phyloP scores from a whole-genome alignment of 352 stramenopile species.

The Phytophthora fragariae region DNA sequence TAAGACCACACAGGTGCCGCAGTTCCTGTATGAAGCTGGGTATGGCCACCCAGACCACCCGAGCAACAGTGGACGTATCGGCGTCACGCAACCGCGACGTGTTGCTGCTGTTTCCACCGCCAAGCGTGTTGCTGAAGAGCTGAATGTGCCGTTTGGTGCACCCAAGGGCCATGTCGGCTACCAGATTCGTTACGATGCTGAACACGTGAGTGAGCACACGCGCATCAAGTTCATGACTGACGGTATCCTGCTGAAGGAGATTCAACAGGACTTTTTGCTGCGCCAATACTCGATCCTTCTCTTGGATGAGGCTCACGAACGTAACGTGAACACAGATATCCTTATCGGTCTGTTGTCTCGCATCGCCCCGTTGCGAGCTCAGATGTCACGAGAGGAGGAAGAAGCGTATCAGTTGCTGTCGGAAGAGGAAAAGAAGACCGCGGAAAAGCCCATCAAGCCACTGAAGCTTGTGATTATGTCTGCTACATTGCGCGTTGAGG shows the following conservation, averaged over 20 bases:
- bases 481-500: conserved; percentile 97
- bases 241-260: conserved; percentile 98
- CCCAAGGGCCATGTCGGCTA: conserved; percentile 92
- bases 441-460: conserved; percentile 71
- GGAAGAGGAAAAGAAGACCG: conserved; percentile 45
- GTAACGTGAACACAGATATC: conserved; percentile 97
- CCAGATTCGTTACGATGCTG: conserved; percentile 98
- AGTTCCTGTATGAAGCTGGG: conserved; percentile 98
- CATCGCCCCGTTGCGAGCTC: conserved; percentile 92
- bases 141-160: conserved; percentile 89
- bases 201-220: conserved; percentile 91
- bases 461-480: conserved; percentile 97
- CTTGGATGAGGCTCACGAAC: conserved; percentile 97
- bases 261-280: conserved; percentile 88
- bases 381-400: conserved; percentile 85
- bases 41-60: conserved; percentile 77
- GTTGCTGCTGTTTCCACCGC: conserved; percentile 98
- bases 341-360: conserved; percentile 96
- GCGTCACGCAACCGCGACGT: conserved; percentile 97
- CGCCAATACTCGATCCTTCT: conserved; percentile 84
- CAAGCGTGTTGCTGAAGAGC: conserved; percentile 97
- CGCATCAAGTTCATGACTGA: conserved; percentile 99
- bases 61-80: conserved; percentile 81
- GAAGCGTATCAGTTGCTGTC: conserved; percentile 58
- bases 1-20: conserved; percentile 98